Evolutionary conservation across 139 green algal genomes (phyloP).

Genomic region (Volvox reticuliferus): DNA sequence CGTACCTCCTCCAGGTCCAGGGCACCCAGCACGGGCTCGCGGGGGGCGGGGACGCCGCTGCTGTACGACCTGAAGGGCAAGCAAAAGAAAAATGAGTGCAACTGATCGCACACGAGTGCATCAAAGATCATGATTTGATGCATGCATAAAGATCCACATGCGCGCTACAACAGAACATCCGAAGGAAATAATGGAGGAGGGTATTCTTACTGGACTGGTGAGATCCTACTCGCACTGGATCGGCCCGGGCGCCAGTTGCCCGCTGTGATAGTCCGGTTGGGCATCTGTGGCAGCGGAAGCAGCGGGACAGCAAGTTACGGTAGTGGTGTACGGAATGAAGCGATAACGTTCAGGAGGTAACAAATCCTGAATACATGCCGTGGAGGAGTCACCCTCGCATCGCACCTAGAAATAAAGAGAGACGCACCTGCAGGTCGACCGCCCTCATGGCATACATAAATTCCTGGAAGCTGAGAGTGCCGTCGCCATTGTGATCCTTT

Average conservation of each 20-base stretch:
- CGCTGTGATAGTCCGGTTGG: slow-evolving; percentile 37
- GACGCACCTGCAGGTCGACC: slow-evolving; percentile 44
- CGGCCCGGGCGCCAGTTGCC: slow-evolving; percentile 18
- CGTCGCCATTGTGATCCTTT: slow-evolving; percentile 53
- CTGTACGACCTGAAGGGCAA: background rate
- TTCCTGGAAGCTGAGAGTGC: slow-evolving; percentile 52
- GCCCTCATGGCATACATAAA: slow-evolving; percentile 45
- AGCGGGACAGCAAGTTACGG: too few relatives aligned
- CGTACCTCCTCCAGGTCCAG: slow-evolving; percentile 42
- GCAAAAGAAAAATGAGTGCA: too few relatives aligned
- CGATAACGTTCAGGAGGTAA: too few relatives aligned
- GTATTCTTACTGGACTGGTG: background rate
- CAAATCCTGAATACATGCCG: too few relatives aligned
- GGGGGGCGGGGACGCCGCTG: background rate
- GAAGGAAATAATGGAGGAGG: too few relatives aligned
- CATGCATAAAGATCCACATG: too few relatives aligned
- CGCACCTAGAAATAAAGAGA: too few relatives aligned
- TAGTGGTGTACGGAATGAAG: too few relatives aligned
- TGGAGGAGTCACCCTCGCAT: too few relatives aligned
- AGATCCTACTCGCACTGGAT: background rate
- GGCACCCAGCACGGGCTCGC: slow-evolving; percentile 18
- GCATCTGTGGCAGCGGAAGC: slow-evolving; percentile 2
- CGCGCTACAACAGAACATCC: too few relatives aligned
- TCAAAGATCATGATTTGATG: too few relatives aligned
- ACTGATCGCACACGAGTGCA: too few relatives aligned